Conservation (phyloP, 345 rosid genomes). For the Melaleuca alternifolia region DNA sequence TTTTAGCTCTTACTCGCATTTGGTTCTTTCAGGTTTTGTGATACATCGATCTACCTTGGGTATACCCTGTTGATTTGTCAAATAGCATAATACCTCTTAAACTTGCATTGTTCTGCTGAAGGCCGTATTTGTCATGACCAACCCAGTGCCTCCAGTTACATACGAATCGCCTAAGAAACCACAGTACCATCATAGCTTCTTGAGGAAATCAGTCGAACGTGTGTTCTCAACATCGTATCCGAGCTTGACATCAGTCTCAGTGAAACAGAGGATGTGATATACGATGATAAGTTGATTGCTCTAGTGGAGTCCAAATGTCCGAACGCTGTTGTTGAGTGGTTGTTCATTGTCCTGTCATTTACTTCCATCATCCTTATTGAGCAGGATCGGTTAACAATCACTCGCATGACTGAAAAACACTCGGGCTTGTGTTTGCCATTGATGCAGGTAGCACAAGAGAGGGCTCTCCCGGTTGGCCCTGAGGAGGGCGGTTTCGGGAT, state of each 20-base stretch:
- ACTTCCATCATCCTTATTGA: background rate
- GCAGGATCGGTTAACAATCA: background rate
- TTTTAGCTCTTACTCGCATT: background rate
- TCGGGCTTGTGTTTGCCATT: background rate
- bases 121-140: no score
- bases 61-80: background rate
- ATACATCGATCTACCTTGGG: background rate
- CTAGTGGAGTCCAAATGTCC: background rate
- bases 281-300: background rate
- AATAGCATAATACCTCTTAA: background rate
- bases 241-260: background rate
- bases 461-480: slow-evolving; percentile 80
- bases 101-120: background rate
- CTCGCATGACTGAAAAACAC: background rate
- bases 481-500: slow-evolving; percentile 95
- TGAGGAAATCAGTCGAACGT: background rate
- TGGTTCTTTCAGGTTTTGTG: background rate
- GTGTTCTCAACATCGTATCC: background rate
- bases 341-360: background rate
- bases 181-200: background rate
- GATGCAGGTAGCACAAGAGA: slow-evolving; percentile 62
- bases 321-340: background rate
- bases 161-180: no score
- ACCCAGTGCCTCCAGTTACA: no score
- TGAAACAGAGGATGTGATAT: background rate